These are phyloP conservation scores for Aspergillus sp. DNA, from an alignment of 2,329 filamentous ascomycete species.

Conservation along the genomic window DNA sequence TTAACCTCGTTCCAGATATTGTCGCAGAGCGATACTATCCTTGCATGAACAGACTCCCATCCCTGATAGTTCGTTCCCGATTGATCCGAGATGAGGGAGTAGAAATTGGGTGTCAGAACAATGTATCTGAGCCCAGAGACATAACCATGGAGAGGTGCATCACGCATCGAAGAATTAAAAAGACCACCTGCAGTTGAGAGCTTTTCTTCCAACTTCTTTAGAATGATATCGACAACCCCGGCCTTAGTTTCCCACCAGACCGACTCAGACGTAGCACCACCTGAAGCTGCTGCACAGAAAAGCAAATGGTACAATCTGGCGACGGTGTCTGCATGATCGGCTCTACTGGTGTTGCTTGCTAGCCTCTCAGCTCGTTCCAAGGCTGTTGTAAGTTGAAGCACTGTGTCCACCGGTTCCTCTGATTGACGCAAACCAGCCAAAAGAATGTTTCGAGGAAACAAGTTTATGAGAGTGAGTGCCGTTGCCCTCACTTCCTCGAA, in stretches of 20 bases:
- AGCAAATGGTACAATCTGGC: slow-evolving; percentile 68
- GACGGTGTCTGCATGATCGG: slow-evolving; percentile 87
- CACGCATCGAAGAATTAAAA: slow-evolving; percentile 59
- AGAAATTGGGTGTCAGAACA: slow-evolving; percentile 37
- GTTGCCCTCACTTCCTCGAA: slow-evolving; percentile 80
- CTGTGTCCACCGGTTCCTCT: slow-evolving; percentile 14
- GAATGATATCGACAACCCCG: slow-evolving; percentile 51
- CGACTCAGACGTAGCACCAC: slow-evolving; percentile 11
- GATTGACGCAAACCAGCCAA: slow-evolving; percentile 8
- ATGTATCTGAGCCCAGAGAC: slow-evolving; percentile 61
- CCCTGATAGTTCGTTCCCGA: slow-evolving; percentile 8
- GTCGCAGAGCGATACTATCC: slow-evolving; percentile 55
- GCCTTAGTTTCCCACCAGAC: slow-evolving; percentile 34
- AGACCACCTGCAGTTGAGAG: slow-evolving; percentile 57
- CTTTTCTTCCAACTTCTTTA: slow-evolving; percentile 59
- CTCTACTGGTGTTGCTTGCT: slow-evolving; percentile 61
- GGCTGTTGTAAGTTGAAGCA: slow-evolving; percentile 24
- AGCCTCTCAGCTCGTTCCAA: slow-evolving; percentile 30
- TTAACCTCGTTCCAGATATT: slow-evolving; percentile 72
- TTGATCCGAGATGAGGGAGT: slow-evolving; percentile 24
- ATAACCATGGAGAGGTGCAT: slow-evolving; percentile 62
- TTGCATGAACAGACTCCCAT: slow-evolving; percentile 32
- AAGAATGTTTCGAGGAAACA: slow-evolving; percentile 28
- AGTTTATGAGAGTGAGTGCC: slow-evolving; percentile 41
- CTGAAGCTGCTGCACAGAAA: slow-evolving; percentile 49